phyloP scores from a whole-genome alignment of 441 rosid species.

The Eruca vesicaria region DNA sequence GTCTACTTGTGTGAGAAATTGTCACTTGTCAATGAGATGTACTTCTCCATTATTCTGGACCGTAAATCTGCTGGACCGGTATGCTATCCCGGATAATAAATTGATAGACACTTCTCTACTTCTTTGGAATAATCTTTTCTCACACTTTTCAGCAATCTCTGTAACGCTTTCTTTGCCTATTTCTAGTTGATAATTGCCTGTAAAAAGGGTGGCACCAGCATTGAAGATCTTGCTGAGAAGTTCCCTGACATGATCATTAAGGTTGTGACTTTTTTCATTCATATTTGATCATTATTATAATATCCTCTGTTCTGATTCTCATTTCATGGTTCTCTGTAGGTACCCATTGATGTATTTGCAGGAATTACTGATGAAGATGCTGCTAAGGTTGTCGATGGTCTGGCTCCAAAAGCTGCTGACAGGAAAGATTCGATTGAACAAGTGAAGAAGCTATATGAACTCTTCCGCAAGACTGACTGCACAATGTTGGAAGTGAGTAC shows the following conservation, averaged over 20 bases:
- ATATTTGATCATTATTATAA: too few species aligned
- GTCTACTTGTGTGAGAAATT: slow-evolving; percentile 91
- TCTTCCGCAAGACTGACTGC: slow-evolving; percentile 81
- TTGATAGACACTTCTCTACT: neutral
- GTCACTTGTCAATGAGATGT: slow-evolving; percentile 96
- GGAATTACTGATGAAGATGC: slow-evolving; percentile 99
- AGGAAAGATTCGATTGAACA: slow-evolving; percentile 84
- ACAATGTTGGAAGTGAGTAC: slow-evolving; percentile 89
- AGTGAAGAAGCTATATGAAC: slow-evolving; percentile 93
- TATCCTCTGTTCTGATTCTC: too few species aligned
- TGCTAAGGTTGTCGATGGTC: slow-evolving; percentile 93
- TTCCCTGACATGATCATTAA: slow-evolving; percentile 94
- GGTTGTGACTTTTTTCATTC: slow-evolving; percentile 40
- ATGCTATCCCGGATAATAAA: slow-evolving; percentile 39
- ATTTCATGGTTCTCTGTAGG: slow-evolving; percentile 47
- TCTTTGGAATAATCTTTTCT: neutral
- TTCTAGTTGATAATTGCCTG: slow-evolving; percentile 93
- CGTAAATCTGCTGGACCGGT: slow-evolving; percentile 97
- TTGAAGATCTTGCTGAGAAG: slow-evolving; percentile 98
- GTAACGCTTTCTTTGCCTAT: slow-evolving; percentile 13
- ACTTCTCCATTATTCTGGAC: slow-evolving; percentile 95
- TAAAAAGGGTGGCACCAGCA: slow-evolving; percentile 96
- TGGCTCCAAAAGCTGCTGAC: slow-evolving; percentile 81
- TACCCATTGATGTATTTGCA: slow-evolving; percentile 85
- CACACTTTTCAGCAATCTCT: neutral